Evolutionary conservation across 805 yeast genomes (phyloP).

Genomic region (Candida silvatica): DNA sequence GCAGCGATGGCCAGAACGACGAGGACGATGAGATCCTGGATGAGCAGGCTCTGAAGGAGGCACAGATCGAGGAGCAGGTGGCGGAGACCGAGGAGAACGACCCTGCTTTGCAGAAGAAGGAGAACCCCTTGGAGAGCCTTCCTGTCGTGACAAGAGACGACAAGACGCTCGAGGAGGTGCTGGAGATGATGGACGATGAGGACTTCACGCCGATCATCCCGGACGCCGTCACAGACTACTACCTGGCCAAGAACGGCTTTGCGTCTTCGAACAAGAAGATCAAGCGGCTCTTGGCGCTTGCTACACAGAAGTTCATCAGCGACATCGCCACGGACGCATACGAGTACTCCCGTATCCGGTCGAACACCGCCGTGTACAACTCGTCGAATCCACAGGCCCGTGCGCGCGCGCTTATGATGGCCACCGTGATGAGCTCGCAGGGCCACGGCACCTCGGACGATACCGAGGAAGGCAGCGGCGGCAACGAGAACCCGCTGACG

Average conservation of each 20-base stretch:
- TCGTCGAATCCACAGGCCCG: constrained; percentile 80
- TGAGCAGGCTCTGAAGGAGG: constrained; percentile 1
- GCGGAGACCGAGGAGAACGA: background rate
- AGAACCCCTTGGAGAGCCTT: constrained; percentile 17
- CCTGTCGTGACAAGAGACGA: constrained; percentile 73
- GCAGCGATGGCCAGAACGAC: too few species aligned
- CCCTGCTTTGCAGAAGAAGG: background rate
- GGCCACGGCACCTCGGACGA: constrained; percentile 21
- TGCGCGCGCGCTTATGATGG: constrained; percentile 63
- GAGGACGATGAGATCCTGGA: constrained; percentile 5
- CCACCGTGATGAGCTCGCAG: constrained; percentile 34
- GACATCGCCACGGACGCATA: constrained; percentile 96
- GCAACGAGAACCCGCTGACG: constrained; percentile 3
- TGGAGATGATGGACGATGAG: constrained; percentile 87
- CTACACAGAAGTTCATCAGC: constrained; percentile 90
- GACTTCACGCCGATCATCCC: constrained; percentile 95
- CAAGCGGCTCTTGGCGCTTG: constrained; percentile 81
- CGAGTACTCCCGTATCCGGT: constrained; percentile 87
- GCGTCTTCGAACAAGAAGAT: constrained; percentile 69
- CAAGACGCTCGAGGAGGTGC: constrained; percentile 73
- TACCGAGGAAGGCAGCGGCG: constrained; percentile 13
- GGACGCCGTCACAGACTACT: constrained; percentile 92
- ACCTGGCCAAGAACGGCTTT: constrained; percentile 47
- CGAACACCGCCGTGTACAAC: constrained; percentile 79
- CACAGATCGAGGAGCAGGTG: background rate